A percentile compares a stretch with the other conserved stretches of the same genome.
Conservation (phyloP, 2,329 filamentous ascomycete species). For the Trichoderma oligosporum region DNA sequence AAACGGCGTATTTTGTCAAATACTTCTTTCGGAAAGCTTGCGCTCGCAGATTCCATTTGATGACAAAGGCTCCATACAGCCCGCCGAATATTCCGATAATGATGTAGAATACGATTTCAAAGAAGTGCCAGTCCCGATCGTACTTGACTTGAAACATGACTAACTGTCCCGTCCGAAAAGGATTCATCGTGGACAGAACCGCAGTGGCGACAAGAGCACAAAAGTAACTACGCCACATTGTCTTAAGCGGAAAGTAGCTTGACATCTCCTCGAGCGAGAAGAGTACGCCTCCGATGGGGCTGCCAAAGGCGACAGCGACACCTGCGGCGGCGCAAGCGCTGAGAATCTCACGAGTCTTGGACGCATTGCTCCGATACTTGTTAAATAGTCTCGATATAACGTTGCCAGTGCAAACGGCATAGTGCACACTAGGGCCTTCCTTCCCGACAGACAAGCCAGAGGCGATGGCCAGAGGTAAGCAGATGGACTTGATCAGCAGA, state of each 20-base stretch:
- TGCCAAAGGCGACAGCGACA: conserved; percentile 94
- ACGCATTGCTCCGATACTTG: conserved; percentile 87
- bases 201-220: conserved; percentile 93
- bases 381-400: conserved; percentile 90
- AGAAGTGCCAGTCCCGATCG: conserved; percentile 96
- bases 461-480: conserved; percentile 84
- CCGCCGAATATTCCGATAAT: conserved; percentile 90
- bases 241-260: conserved; percentile 92
- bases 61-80: conserved; percentile 92
- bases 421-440: conserved; percentile 97
- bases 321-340: conserved; percentile 93
- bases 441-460: conserved; percentile 94
- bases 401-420: conserved; percentile 95
- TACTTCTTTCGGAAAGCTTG: conserved; percentile 95
- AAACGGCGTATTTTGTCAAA: conserved; percentile 74
- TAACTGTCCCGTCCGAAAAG: conserved; percentile 91
- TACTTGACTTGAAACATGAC: conserved; percentile 99
- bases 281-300: conserved; percentile 91
- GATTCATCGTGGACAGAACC: conserved; percentile 92
- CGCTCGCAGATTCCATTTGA: conserved; percentile 91
- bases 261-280: conserved; percentile 99
- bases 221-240: conserved; percentile 97
- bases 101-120: conserved; percentile 89
- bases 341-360: conserved; percentile 91
- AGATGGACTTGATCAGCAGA: conserved; percentile 88